phyloP scores from a whole-genome alignment of 257 asterid species.

The Osmanthus fragrans region DNA sequence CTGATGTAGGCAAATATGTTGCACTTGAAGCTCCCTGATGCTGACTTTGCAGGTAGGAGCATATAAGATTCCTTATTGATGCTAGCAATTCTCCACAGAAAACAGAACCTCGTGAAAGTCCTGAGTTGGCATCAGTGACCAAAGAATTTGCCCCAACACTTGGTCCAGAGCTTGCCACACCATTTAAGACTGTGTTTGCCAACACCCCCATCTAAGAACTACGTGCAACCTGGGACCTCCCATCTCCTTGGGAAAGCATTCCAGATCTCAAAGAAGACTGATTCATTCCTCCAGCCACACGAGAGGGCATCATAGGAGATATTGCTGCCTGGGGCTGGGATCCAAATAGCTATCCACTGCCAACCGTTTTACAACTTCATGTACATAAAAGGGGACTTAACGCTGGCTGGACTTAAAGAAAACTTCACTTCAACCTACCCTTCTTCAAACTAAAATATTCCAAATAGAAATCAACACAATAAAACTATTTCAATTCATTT shows the following conservation, averaged over 20 bases:
- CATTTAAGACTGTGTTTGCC: too few species aligned
- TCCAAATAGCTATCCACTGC: conserved; percentile 45
- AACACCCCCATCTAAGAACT: too few species aligned
- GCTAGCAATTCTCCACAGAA: conserved; percentile 92
- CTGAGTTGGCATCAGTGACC: too few species aligned
- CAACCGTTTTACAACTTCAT: conserved; percentile 21
- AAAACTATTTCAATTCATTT: too few species aligned
- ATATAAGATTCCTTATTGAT: conserved; percentile 80
- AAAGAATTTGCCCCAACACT: too few species aligned
- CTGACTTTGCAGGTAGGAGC: conserved; percentile 64
- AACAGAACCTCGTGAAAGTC: conserved; percentile 39
- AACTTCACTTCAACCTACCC: conserved; percentile 4
- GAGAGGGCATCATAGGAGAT: conserved; percentile 69
- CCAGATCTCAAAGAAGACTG: too few species aligned
- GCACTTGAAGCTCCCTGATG: conserved; percentile 82
- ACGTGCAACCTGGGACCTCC: too few species aligned
- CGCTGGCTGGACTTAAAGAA: conserved; percentile 7
- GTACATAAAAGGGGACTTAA: conserved; percentile 5
- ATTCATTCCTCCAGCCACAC: conserved; percentile 64
- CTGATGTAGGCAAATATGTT: conserved; percentile 67
- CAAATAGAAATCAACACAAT: too few species aligned
- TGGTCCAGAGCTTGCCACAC: too few species aligned
- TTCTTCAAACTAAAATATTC: not conserved
- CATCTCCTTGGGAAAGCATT: too few species aligned
- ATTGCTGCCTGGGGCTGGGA: conserved; percentile 36